A percentile compares a stretch with the other conserved stretches of the same genome.
Conservation (phyloP, 192 early-diverging fungal species). For the Oehlia diaphana region DNA sequence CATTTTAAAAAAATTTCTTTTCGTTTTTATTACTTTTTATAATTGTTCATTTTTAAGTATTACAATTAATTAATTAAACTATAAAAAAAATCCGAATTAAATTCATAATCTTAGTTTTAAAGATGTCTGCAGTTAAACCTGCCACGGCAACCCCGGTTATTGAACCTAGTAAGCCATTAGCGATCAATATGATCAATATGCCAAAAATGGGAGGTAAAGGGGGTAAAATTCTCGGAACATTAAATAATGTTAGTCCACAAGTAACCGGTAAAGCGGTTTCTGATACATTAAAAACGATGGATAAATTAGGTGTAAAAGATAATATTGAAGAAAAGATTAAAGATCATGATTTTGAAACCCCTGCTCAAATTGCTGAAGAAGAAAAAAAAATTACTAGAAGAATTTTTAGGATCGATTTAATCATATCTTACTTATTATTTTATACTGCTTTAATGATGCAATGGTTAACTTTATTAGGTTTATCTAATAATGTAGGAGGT, state of each 20-base stretch:
- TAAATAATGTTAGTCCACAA: neutral
- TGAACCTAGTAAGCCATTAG: neutral
- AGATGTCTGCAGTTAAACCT: neutral
- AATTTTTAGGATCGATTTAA: constrained; percentile 6
- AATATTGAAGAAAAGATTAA: constrained; percentile 5
- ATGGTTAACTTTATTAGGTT: constrained; percentile 22
- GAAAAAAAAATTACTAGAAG: constrained; percentile 10
- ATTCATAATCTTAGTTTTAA: neutral
- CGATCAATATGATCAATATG: neutral
- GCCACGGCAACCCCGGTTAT: neutral
- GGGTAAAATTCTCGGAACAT: neutral
- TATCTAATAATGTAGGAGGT: neutral
- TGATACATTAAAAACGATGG: neutral
- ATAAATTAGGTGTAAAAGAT: constrained; percentile 12
- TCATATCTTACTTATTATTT: constrained; percentile 10
- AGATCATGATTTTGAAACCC: neutral
- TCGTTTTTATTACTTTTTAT: no score
- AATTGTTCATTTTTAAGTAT: no score
- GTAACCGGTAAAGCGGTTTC: neutral
- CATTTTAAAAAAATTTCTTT: no score
- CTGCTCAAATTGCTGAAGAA: neutral
- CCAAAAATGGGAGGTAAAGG: neutral
- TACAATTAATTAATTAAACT: no score
- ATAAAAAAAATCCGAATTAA: no score
- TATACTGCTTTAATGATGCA: constrained; percentile 17